Conservation (phyloP, 1,284 basidiomycete species). For the Papiliotrema fonsecae region DNA sequence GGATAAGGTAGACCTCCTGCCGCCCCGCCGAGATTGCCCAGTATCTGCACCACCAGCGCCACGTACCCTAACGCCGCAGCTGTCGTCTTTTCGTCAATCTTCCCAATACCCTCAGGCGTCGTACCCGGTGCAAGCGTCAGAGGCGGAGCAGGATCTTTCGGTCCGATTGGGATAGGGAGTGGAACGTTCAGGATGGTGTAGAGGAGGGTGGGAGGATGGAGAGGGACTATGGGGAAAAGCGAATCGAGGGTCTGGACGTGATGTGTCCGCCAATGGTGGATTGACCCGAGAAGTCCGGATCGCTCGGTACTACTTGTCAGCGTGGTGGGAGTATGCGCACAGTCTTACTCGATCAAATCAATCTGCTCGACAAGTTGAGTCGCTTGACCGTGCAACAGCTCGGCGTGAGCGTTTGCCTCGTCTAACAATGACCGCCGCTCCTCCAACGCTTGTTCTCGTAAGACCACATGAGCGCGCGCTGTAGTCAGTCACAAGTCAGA, state of each 20-base stretch:
- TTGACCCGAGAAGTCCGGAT: constrained; percentile 51
- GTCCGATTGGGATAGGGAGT: constrained; percentile 70
- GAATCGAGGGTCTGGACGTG: constrained; percentile 69
- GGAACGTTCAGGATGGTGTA: constrained; percentile 78
- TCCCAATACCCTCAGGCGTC: constrained; percentile 25
- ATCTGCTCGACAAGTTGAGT: constrained; percentile 21
- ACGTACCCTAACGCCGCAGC: constrained; percentile 83
- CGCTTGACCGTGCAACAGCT: constrained; percentile 16
- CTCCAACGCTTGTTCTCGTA: constrained; percentile 23
- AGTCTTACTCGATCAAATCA: constrained; percentile 25
- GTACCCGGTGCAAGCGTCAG: constrained; percentile 54
- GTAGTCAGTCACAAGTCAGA: constrained; percentile 4
- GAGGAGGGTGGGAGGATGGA: constrained; percentile 71
- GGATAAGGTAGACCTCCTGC: constrained; percentile 73
- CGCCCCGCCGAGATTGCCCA: constrained; percentile 59
- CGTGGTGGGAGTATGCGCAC: not conserved
- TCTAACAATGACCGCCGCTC: constrained; percentile 22
- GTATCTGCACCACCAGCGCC: constrained; percentile 73
- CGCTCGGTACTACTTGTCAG: constrained; percentile 24
- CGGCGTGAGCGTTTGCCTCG: constrained; percentile 25
- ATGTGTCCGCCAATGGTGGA: constrained; percentile 59
- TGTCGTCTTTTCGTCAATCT: constrained; percentile 74
- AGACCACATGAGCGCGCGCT: constrained; percentile 26
- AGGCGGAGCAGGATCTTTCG: constrained; percentile 80
- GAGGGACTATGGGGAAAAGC: constrained; percentile 83